Percentiles rank a stretch among this genome's conserved stretches.
These are phyloP conservation scores for Leishmania gerbilli DNA, from an alignment of 208 protist species.

Conservation along the genomic window DNA sequence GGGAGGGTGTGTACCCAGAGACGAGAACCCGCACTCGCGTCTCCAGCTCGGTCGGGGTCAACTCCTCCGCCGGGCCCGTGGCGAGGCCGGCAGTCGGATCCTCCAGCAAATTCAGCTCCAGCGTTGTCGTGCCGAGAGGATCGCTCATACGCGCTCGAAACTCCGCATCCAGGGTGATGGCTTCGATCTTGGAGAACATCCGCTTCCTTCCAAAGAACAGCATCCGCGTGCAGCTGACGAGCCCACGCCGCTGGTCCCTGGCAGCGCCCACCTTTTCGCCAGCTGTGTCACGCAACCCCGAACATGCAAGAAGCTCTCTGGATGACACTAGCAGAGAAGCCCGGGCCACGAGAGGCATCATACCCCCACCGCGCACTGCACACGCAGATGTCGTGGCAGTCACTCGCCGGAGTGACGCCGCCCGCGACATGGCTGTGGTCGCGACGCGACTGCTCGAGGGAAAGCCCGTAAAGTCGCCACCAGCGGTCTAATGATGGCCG, in stretches of 20 bases:
- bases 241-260: neutral
- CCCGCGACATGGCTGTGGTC: neutral
- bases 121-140: constrained; percentile 15
- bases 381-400: too few relatives aligned
- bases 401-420: neutral
- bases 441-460: neutral
- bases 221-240: neutral
- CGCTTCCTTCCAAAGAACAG: neutral
- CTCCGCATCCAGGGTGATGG: neutral
- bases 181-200: neutral
- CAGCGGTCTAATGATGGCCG: too few relatives aligned
- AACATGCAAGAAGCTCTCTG: neutral
- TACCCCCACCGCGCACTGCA: neutral
- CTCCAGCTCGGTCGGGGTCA: constrained; percentile 69
- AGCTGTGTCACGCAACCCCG: neutral
- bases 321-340: neutral
- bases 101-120: constrained; percentile 79
- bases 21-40: constrained; percentile 63
- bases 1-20: constrained; percentile 44
- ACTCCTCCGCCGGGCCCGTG: constrained; percentile 67
- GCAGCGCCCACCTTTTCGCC: neutral
- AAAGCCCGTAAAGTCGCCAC: neutral
- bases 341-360: neutral
- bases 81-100: constrained; percentile 86
- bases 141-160: constrained; percentile 1